Evolutionary conservation across 2,329 filamentous ascomycete genomes (phyloP), one percentile per base, ranked within the genome.

Genomic region (Fusarium miscanthi): DNA sequence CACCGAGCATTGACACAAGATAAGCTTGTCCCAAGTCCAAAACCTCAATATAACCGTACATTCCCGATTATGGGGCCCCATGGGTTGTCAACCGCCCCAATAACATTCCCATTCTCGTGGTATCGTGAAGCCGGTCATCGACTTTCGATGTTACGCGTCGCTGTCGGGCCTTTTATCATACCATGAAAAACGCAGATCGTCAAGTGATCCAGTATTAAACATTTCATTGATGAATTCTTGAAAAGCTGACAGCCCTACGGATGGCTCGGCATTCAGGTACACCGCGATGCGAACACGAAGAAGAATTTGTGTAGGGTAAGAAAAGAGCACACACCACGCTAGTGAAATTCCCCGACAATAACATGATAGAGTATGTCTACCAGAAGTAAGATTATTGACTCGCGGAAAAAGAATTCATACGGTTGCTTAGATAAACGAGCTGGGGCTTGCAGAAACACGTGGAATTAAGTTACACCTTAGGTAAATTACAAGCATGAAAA

Each of bases 341-440:
- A 56, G 27, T 8, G 30, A 45, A 63, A 69, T 57, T 63, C 58
- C 40, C 66, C 66, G 64, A 69, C 6, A 8, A 41, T 45, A 11
- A 25, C 31, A 62, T 54, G 41, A 27, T 37, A 14, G 38, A 41
- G 25, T 33, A n/a, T 21, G 8, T 13, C 4, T 5, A 11, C n/a
- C 10, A 2, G 8, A 19, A 30, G n/a, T 12, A 30, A 9, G 4
- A 4, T 14, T 31, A 16, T 35, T 43, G 27, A 30, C 43, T 43
- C 6, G 30, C 30, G 35, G 13, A 16, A 30, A 12, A 1, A 21
- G 17, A 19, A 25, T 9, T 12, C 37, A 41, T 27, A 38, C 21
- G 25, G 6, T 30, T 30, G 37, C n/a, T 43, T 37, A 35, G n/a
- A 41, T 53, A 14, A 41, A 40, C 33, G 25, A 11, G 2, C 0